phyloP scores from a whole-genome alignment of 164 flowering plant genomes.

The Warburgia ugandensis region DNA sequence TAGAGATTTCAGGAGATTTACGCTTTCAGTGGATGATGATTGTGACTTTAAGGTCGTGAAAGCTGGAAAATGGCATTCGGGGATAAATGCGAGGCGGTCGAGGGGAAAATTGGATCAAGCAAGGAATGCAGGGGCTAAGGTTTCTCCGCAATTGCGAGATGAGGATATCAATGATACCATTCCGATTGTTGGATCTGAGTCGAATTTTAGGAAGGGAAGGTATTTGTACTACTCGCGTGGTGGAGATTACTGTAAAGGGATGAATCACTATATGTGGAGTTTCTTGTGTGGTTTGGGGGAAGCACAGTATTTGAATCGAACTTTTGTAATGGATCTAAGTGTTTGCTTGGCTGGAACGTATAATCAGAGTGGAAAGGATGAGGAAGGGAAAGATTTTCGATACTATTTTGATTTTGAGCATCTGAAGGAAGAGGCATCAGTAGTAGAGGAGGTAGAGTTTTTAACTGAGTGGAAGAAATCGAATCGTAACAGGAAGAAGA shows the following conservation, averaged over 20 bases:
- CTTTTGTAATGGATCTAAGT: constrained; percentile 88
- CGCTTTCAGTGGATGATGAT: constrained; percentile 47
- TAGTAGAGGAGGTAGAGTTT: constrained; percentile 79
- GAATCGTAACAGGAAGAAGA: constrained; percentile 52
- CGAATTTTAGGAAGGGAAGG: constrained; percentile 55
- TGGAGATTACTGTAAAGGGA: constrained; percentile 91
- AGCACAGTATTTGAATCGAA: constrained; percentile 84
- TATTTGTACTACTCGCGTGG: constrained; percentile 89
- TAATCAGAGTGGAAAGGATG: constrained; percentile 52
- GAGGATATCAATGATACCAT: constrained; percentile 85
- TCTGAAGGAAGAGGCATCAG: constrained; percentile 65
- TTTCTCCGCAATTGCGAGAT: constrained; percentile 29
- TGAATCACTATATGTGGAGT: constrained; percentile 93
- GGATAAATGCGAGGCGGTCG: constrained; percentile 63
- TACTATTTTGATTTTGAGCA: constrained; percentile 93
- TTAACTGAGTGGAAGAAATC: constrained; percentile 67
- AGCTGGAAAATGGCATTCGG: constrained; percentile 77
- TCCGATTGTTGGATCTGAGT: constrained; percentile 53
- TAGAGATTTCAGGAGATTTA: constrained; percentile 84
- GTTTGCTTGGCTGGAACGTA: constrained; percentile 60
- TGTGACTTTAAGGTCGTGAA: constrained; percentile 45
- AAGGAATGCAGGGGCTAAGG: constrained; percentile 15
- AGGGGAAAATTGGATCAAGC: constrained; percentile 13
- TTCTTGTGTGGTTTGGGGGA: constrained; percentile 91
- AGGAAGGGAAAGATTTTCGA: constrained; percentile 90